A percentile compares a stretch with the other conserved stretches of the same genome.
phyloP scores from a whole-genome alignment of 176 grass and related monocot genomes.

The Carex parvula region DNA sequence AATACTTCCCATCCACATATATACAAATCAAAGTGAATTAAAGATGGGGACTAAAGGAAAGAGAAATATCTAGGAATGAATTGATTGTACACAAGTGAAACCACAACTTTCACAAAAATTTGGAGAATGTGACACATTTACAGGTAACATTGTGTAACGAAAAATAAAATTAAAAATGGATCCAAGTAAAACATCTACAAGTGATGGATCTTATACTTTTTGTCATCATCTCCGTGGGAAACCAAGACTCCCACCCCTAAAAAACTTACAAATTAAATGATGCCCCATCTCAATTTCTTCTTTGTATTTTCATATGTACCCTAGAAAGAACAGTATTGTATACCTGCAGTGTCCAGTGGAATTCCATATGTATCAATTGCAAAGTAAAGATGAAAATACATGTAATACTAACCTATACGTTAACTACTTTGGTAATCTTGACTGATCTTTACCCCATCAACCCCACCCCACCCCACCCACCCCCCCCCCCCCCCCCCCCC shows the following conservation, averaged over 20 bases:
- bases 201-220: background rate
- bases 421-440: background rate
- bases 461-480: too few relatives aligned
- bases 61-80: background rate
- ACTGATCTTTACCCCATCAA: background rate
- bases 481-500: too few relatives aligned
- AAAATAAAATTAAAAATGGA: background rate
- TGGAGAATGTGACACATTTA: conserved; percentile 18
- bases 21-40: background rate
- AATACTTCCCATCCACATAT: background rate
- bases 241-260: background rate
- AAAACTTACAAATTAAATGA: conserved; percentile 11
- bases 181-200: conserved; percentile 7
- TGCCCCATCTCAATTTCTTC: background rate
- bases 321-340: conserved; percentile 12
- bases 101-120: background rate
- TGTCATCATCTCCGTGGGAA: background rate
- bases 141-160: conserved; percentile 19
- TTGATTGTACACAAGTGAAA: conserved; percentile 2
- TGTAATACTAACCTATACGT: background rate
- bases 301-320: conserved; percentile 8
- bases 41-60: background rate
- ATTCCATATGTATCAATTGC: background rate
- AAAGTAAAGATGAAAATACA: background rate
- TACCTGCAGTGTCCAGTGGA: background rate